phyloP scores from a whole-genome alignment of 2,329 filamentous ascomycete genomes.

The Apiospora koreana region DNA sequence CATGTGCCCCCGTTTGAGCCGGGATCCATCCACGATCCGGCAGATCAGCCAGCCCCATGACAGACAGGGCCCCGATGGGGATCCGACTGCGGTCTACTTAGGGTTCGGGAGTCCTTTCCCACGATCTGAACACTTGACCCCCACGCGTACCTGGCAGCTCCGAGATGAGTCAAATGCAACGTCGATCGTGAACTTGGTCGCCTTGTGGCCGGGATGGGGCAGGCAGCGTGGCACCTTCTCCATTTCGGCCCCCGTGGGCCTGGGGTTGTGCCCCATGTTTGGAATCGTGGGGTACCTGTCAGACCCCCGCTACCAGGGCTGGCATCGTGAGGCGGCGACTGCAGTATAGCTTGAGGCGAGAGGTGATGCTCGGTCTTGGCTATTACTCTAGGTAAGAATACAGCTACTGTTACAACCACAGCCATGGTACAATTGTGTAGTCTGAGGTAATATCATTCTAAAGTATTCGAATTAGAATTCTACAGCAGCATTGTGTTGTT shows the following conservation, averaged over 20 bases:
- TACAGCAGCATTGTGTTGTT: no score
- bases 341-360: not conserved
- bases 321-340: not conserved
- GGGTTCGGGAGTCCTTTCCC: not conserved
- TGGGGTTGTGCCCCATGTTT: not conserved
- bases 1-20: not conserved
- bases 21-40: not conserved
- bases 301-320: not conserved
- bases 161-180: not conserved
- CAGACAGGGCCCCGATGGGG: not conserved
- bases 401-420: not conserved
- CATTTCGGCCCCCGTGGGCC: not conserved
- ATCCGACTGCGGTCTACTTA: not conserved
- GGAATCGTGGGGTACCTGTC: not conserved
- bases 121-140: not conserved
- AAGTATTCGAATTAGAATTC: no score
- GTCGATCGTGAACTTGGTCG: not conserved
- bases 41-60: not conserved
- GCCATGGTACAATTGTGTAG: not conserved
- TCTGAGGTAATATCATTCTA: no score
- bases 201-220: not conserved
- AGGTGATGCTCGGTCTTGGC: not conserved
- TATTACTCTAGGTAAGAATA: not conserved
- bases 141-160: not conserved
- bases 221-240: not conserved